Evolutionary conservation across 2,329 filamentous ascomycete species (phyloP).

Genomic region (Sporothrix variecibatus): DNA sequence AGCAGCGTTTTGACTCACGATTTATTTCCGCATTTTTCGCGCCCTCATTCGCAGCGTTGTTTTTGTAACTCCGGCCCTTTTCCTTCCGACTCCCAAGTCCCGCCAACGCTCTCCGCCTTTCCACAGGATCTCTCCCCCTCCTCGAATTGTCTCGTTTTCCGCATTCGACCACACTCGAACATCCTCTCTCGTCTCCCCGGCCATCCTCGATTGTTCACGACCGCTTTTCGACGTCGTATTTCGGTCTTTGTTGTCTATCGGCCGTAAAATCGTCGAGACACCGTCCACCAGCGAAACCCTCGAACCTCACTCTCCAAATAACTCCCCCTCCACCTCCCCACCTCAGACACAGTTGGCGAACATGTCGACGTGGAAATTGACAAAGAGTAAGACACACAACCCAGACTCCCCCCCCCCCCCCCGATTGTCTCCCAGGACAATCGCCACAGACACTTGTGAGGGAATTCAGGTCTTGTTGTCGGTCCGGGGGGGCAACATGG

Average conservation of each 20-base stretch:
- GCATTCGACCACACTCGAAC: neutral
- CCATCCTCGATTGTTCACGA: neutral
- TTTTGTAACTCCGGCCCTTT: constrained; percentile 7
- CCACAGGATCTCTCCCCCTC: neutral
- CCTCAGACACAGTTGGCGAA: constrained; percentile 17
- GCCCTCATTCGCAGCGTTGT: constrained; percentile 8
- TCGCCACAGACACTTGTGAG: neutral
- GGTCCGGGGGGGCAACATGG: neutral
- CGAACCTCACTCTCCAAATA: neutral
- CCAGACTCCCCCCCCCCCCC: neutral
- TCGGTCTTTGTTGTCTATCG: neutral
- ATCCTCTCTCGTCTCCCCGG: neutral
- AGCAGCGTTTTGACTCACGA: neutral
- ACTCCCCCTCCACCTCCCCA: neutral
- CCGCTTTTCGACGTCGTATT: neutral
- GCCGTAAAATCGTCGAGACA: neutral
- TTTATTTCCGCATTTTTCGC: constrained; percentile 3
- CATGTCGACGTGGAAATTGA: constrained; percentile 67
- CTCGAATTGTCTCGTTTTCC: neutral
- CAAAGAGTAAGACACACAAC: constrained; percentile 64
- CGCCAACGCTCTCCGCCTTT: constrained; percentile 13
- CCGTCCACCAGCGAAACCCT: neutral
- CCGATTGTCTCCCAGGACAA: neutral
- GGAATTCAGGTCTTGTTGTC: neutral
- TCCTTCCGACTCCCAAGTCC: neutral